Conservation (phyloP, 768 basidiomycete species). For the Trametes punicea region DNA sequence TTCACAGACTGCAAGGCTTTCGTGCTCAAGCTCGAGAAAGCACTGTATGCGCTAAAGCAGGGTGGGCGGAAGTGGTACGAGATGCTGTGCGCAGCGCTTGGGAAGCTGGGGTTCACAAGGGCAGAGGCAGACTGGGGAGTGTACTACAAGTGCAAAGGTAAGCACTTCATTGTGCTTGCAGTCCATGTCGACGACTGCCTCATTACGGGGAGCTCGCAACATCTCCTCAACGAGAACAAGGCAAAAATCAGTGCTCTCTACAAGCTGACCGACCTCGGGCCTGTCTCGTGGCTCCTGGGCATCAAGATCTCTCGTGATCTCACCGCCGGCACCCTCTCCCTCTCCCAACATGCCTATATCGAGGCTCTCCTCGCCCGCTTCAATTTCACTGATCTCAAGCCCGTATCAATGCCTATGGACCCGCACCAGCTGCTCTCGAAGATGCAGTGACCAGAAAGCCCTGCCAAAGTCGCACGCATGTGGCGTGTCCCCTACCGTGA, state of each 20-base stretch:
- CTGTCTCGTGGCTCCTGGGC: slow-evolving; percentile 24
- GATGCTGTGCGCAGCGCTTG: slow-evolving; percentile 8
- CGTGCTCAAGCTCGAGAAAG: slow-evolving; percentile 19
- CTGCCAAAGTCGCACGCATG: too few relatives aligned
- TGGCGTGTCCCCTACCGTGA: too few relatives aligned
- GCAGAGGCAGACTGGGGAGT: slow-evolving; percentile 1
- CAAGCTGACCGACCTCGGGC: slow-evolving; percentile 19
- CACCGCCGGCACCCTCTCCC: slow-evolving; percentile 5
- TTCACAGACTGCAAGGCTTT: background rate
- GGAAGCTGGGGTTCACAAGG: slow-evolving; percentile 1
- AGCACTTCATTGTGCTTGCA: background rate
- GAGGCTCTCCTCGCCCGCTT: slow-evolving; percentile 5
- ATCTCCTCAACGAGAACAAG: background rate
- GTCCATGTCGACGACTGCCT: slow-evolving; percentile 21
- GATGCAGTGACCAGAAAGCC: too few relatives aligned
- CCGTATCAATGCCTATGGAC: too few relatives aligned
- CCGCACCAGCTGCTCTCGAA: too few relatives aligned
- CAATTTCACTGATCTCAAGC: background rate
- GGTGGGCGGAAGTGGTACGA: slow-evolving; percentile 33
- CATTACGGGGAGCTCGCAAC: background rate
- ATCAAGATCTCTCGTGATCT: slow-evolving; percentile 23
- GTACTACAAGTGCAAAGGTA: background rate
- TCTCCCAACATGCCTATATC: slow-evolving; percentile 21
- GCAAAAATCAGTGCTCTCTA: background rate
- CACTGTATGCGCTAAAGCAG: slow-evolving; percentile 36